A percentile compares a stretch with the other conserved stretches of the same genome.
phyloP scores from a whole-genome alignment of 352 stramenopile species.

The Elongisporangium undulatum region DNA sequence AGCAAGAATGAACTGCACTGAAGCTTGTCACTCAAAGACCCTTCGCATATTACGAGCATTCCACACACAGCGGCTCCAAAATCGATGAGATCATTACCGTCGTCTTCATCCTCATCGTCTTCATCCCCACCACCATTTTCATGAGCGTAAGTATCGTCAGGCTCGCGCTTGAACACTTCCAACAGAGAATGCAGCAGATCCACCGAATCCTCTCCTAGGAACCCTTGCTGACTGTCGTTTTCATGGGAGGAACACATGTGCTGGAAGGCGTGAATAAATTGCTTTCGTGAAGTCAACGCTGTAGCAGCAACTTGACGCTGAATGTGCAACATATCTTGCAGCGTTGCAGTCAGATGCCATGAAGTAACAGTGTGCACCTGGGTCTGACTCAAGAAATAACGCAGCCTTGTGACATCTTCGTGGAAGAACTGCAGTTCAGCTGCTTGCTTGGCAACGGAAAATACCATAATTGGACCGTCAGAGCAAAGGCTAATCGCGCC shows the following conservation, averaged over 20 bases:
- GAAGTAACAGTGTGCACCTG: conserved; percentile 45
- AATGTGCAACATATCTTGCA: conserved; percentile 25
- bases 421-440: conserved; percentile 82
- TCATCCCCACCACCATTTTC: conserved; percentile 19
- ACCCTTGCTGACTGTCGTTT: conserved; percentile 14
- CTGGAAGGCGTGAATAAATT: conserved; percentile 52
- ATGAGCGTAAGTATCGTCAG: conserved; percentile 17
- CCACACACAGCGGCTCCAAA: conserved; percentile 51
- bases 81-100: conserved; percentile 49
- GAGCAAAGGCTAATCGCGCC: conserved; percentile 48
- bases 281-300: conserved; percentile 35
- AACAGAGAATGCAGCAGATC: conserved; percentile 63
- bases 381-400: conserved; percentile 62
- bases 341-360: conserved; percentile 24
- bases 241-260: conserved; percentile 25
- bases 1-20: conserved; percentile 39
- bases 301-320: conserved; percentile 9
- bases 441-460: conserved; percentile 58
- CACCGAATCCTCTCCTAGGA: conserved; percentile 49
- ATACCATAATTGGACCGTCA: conserved; percentile 79
- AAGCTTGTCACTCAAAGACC: conserved; percentile 53
- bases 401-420: conserved; percentile 64
- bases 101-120: conserved; percentile 38
- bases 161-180: conserved; percentile 57
- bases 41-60: conserved; percentile 61